Evolutionary conservation across 2,329 filamentous ascomycete species (phyloP), one percentile per base, ranked within the genome.

Genomic region (Clarireedia paspali): DNA sequence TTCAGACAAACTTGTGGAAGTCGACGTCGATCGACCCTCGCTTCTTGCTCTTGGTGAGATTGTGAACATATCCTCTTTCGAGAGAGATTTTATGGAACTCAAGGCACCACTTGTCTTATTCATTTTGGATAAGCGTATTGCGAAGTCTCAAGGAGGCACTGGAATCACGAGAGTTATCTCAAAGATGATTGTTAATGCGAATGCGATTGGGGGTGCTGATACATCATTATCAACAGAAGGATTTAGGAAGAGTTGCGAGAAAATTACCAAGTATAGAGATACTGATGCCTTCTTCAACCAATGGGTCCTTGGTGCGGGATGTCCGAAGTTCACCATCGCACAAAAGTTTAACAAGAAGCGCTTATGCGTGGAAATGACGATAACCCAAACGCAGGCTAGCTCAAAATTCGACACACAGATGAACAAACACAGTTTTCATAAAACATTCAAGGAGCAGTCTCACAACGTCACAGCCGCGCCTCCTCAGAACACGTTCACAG

Each of bases 271-370:
- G 66, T 87, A 87, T 58, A 88, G 89, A 68, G 60, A 66, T 27
- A 80, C 96, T 0, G 94, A 99, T 60, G 79, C 83, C 0, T 97
- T 99, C 69, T 97, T 95, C 79, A 84, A 85, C 45, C 92, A 99
- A 68, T 99, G 92, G 92, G 82, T 99, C 0, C 82, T 87, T 60
- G 87, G 88, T 10, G 85, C 90, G 15, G 95, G 95, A 0, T 97
- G 91, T 65, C 94, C 95, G 0, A 82, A 85, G 44, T 95, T 99
- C 64, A 79, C 87, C 49, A 88, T 95, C 49, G 88, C 84, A 40
- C 91, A 96, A 62, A 82, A 86, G 17, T 99, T 99, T 74, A 99
- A 99, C 69, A 97, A 97, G 75, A 99, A 99, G 75, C 88, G 95
- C 64, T 78, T 97, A 4, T 91, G 92, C 27, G 90, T 99, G 1